These are phyloP conservation scores for Blakeslea trispora DNA, from an alignment of 371 early-diverging fungal genomes.

Conservation along the genomic window DNA sequence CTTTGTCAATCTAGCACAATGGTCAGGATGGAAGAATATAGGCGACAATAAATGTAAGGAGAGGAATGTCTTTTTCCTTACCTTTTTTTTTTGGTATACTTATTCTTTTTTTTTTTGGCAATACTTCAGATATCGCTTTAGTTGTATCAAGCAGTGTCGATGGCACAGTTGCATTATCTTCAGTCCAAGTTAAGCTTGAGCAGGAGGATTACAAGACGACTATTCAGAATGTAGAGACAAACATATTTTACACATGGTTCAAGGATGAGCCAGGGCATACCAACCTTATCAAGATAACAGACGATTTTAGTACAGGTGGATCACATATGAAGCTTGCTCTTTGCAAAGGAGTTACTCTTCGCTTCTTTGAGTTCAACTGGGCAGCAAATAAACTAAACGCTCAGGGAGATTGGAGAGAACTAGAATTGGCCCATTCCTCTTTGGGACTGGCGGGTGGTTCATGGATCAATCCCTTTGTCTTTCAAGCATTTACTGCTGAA, in stretches of 20 bases:
- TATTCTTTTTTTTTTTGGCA: background rate
- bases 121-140: slow-evolving; percentile 11
- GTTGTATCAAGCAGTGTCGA: slow-evolving; percentile 18
- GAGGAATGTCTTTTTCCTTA: too few species aligned
- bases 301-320: slow-evolving; percentile 10
- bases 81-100: background rate
- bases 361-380: background rate
- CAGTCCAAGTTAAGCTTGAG: slow-evolving; percentile 4
- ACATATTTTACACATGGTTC: slow-evolving; percentile 19
- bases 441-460: slow-evolving; percentile 21
- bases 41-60: slow-evolving; percentile 4
- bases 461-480: slow-evolving; percentile 11
- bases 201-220: background rate
- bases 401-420: slow-evolving; percentile 11
- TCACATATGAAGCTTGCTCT: slow-evolving; percentile 17
- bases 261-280: slow-evolving; percentile 5
- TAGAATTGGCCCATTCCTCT: slow-evolving; percentile 7
- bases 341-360: slow-evolving; percentile 15
- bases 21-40: slow-evolving; percentile 22
- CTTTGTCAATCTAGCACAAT: slow-evolving; percentile 17
- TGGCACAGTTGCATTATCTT: slow-evolving; percentile 22
- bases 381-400: background rate
- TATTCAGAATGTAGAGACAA: slow-evolving; percentile 4
- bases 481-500: slow-evolving; percentile 21
- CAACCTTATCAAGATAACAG: slow-evolving; percentile 14